Percentiles rank a stretch among this genome's conserved stretches.
Conservation (phyloP, 768 basidiomycete species). For the Kwoniella shandongensis region DNA sequence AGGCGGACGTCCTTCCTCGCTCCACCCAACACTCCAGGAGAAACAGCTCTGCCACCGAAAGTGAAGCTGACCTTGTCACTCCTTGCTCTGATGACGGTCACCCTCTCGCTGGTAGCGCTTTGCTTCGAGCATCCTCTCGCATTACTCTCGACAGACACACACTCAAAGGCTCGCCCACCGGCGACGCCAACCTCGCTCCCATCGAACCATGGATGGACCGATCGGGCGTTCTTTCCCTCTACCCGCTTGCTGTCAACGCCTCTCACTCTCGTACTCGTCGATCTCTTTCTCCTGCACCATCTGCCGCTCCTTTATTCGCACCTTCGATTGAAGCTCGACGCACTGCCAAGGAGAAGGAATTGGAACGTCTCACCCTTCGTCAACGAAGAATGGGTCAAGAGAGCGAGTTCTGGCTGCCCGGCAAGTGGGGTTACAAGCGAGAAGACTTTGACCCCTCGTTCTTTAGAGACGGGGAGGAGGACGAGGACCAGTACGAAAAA, state of each 20-base stretch:
- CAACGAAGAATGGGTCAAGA: conserved; percentile 23
- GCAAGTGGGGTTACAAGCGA: conserved; percentile 28
- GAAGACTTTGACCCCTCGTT: conserved; percentile 28
- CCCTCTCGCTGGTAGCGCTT: conserved; percentile 2
- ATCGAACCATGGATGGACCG: conserved; percentile 46
- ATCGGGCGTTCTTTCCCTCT: conserved; percentile 45
- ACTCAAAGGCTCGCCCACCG: neutral
- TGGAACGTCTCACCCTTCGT: conserved; percentile 18
- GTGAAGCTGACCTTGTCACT: conserved; percentile 23
- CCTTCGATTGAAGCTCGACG: conserved; percentile 27
- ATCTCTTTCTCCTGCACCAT: conserved; percentile 18
- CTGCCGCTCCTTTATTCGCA: conserved; percentile 40
- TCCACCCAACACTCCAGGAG: conserved; percentile 13
- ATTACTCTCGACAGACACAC: conserved; percentile 4
- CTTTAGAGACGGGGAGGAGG: conserved; percentile 15
- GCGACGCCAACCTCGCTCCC: conserved; percentile 29
- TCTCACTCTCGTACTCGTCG: conserved; percentile 14
- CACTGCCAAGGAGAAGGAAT: conserved; percentile 23
- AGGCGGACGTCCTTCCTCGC: conserved; percentile 5
- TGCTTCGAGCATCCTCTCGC: conserved; percentile 14
- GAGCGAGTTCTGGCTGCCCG: conserved; percentile 29
- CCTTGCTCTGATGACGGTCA: conserved; percentile 25
- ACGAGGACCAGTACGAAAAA: conserved; percentile 17
- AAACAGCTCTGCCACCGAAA: conserved; percentile 19
- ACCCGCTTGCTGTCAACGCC: conserved; percentile 41